Percentiles rank a stretch among this genome's conserved stretches.
Evolutionary conservation across 2,329 filamentous ascomycete species (phyloP).

Genomic region (Phoma sp.): DNA sequence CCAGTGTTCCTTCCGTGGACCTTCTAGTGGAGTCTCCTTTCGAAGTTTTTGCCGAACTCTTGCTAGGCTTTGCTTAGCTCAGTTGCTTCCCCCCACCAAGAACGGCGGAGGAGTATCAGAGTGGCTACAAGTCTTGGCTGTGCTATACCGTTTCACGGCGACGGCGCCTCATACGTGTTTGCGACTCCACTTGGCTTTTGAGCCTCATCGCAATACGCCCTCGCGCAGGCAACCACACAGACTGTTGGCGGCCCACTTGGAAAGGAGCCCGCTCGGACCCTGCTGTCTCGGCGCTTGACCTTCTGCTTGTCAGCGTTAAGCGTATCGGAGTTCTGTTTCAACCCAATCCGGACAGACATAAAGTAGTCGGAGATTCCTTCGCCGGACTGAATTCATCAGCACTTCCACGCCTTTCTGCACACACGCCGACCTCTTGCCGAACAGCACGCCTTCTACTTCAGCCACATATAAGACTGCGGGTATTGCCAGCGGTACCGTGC

Average conservation of each 20-base stretch:
- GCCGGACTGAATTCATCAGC: constrained; percentile 17
- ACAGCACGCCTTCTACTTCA: constrained; percentile 5
- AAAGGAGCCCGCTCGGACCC: constrained; percentile 12
- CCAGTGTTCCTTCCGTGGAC: constrained; percentile 7
- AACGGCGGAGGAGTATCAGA: constrained; percentile 16
- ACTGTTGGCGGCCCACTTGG: constrained; percentile 24
- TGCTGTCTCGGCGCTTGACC: constrained; percentile 16
- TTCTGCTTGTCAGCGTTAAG: constrained; percentile 18
- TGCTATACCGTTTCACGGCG: constrained; percentile 29
- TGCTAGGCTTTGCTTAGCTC: constrained; percentile 20
- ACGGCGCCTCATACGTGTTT: constrained; percentile 28
- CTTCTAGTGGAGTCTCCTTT: constrained; percentile 11
- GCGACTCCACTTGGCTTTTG: constrained; percentile 26
- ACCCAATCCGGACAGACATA: constrained; percentile 16
- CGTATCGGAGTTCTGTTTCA: constrained; percentile 21
- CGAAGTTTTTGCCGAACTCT: constrained; percentile 13
- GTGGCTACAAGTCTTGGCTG: constrained; percentile 26
- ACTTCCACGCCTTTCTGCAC: constrained; percentile 16
- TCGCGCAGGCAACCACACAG: constrained; percentile 16
- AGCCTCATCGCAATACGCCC: constrained; percentile 17
- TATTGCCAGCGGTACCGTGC: constrained; percentile 5
- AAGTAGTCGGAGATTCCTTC: constrained; percentile 17
- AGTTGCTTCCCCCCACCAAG: constrained; percentile 15
- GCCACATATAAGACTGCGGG: constrained; percentile 13
- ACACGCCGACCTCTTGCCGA: constrained; percentile 22